Conservation (phyloP, 73 alveolate genomes). For the Paramecium sexaurelia region DNA sequence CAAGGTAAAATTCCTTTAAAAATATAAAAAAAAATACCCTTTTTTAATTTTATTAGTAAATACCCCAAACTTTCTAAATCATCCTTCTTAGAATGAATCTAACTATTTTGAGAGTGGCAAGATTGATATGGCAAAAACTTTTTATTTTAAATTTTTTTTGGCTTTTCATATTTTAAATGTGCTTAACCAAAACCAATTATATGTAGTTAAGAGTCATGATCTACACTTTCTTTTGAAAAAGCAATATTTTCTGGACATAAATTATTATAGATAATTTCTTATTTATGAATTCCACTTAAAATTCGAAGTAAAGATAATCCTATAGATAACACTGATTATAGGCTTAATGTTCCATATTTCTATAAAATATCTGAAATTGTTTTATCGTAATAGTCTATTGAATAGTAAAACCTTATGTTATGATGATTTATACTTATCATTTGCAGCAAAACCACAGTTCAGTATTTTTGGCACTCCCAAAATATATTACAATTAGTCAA, state of each 20-base stretch:
- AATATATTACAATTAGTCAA: not conserved
- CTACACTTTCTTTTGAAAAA: not conserved
- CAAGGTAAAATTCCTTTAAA: not conserved
- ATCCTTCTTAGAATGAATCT: not conserved
- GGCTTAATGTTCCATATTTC: not conserved
- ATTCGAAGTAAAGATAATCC: not conserved
- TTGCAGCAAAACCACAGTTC: not conserved
- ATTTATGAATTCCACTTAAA: not conserved
- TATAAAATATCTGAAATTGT: not conserved
- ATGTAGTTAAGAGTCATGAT: not conserved
- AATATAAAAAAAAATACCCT: not conserved
- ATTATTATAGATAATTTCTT: not conserved
- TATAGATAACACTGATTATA: not conserved
- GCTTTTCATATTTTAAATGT: not conserved
- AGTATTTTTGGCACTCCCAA: not conserved
- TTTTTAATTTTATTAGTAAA: not conserved
- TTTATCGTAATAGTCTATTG: not conserved
- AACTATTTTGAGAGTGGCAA: not conserved
- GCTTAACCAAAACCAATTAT: not conserved
- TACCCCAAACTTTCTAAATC: not conserved
- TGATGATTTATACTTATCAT: not conserved
- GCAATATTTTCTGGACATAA: not conserved
- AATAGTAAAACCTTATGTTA: not conserved
- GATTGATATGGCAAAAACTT: not conserved
- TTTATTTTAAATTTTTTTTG: not conserved